A percentile compares a stretch with the other conserved stretches of the same genome.
Conservation (phyloP, 768 basidiomycete genomes). For the Xerocomellus amylosporus region DNA sequence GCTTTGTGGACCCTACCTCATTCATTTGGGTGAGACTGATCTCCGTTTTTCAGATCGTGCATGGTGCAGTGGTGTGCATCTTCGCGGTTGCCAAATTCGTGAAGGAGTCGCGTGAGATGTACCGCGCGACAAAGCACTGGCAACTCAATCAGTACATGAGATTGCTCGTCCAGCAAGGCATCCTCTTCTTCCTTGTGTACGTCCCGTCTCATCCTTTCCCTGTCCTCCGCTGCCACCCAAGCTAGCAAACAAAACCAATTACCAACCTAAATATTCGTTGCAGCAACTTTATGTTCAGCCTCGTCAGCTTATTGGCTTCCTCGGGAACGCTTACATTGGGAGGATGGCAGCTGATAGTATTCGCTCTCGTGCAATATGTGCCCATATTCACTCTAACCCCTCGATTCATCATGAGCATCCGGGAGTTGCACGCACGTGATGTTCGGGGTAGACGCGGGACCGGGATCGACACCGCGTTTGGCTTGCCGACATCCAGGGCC, state of each 20-base stretch:
- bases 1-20: not conserved
- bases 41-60: not conserved
- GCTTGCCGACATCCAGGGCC: not conserved
- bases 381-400: not conserved
- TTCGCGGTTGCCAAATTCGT: not conserved
- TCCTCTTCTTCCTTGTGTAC: not conserved
- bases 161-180: not conserved
- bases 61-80: not conserved
- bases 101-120: not conserved
- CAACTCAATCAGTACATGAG: not conserved
- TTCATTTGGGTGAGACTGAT: not conserved
- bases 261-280: not conserved
- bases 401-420: not conserved
- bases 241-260: not conserved
- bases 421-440: not conserved
- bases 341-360: not conserved
- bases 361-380: not conserved
- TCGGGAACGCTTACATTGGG: not conserved
- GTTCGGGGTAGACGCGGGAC: not conserved
- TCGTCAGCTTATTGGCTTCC: not conserved
- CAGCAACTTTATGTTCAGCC: not conserved
- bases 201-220: not conserved
- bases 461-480: not conserved
- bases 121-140: not conserved
- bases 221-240: not conserved